phyloP scores from a whole-genome alignment of 129 eudicot species.

The Gnaphalium uliginosum region DNA sequence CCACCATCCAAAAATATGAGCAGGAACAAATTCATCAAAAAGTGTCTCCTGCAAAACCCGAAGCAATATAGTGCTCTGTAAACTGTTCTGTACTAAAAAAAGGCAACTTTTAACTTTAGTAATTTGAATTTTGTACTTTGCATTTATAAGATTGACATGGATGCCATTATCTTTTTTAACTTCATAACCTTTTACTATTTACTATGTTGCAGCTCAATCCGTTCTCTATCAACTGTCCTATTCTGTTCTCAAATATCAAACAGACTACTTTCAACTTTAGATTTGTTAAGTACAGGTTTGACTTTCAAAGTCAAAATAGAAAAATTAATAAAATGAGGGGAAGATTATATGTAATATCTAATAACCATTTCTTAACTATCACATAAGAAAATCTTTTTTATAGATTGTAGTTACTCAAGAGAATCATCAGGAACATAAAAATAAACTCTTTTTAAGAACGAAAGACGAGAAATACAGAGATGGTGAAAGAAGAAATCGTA shows the following conservation, averaged over 20 bases:
- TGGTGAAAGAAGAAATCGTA: slow-evolving; percentile 70
- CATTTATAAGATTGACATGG: not conserved
- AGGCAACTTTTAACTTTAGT: not conserved
- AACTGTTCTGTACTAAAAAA: not conserved
- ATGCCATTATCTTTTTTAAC: not conserved
- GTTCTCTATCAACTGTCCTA: not conserved
- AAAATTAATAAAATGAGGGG: not conserved
- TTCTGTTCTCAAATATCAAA: too few species aligned
- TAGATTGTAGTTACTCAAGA: not conserved
- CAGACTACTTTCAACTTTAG: too few species aligned
- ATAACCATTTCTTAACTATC: not conserved
- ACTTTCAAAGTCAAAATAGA: slow-evolving; percentile 1
- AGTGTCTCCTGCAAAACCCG: slow-evolving; percentile 65
- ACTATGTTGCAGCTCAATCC: not conserved
- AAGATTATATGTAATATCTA: not conserved
- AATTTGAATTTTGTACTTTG: not conserved
- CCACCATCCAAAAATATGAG: slow-evolving; percentile 99
- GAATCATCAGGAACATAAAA: not conserved
- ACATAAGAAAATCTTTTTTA: not conserved
- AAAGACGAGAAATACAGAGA: slow-evolving; percentile 17
- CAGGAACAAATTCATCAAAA: slow-evolving; percentile 93
- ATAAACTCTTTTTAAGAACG: not conserved
- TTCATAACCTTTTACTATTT: slow-evolving; percentile 2
- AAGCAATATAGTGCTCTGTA: slow-evolving; percentile 17
- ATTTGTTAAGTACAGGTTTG: slow-evolving; percentile 2